These are phyloP conservation scores for Pseudogymnoascus pannorum DNA, from an alignment of 2,329 filamentous ascomycete species.

Conservation along the genomic window DNA sequence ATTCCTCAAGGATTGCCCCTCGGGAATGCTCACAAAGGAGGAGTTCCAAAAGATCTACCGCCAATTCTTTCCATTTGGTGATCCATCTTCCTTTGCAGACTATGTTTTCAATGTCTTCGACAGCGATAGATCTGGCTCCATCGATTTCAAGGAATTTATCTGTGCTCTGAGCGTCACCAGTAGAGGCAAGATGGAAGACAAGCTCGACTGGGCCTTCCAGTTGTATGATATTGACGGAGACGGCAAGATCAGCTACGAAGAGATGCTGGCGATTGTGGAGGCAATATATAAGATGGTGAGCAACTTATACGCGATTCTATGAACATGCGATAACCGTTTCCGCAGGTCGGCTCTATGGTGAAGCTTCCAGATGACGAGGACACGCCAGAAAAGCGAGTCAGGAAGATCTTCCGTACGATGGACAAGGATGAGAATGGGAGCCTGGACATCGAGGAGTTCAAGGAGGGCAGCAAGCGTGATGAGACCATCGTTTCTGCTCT, in stretches of 20 bases:
- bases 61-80: constrained; percentile 98
- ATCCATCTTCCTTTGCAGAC: constrained; percentile 94
- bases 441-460: constrained; percentile 95
- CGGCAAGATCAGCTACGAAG: constrained; percentile 97
- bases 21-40: constrained; percentile 92
- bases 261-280: constrained; percentile 98
- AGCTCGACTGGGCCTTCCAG: constrained; percentile 98
- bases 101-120: constrained; percentile 99
- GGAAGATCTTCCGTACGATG: constrained; percentile 99
- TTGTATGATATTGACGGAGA: constrained; percentile 98
- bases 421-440: constrained; percentile 99
- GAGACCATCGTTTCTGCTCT: constrained; percentile 97
- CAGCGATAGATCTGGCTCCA: constrained; percentile 91
- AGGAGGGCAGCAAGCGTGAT: constrained; percentile 97
- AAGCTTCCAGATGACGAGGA: constrained; percentile 98
- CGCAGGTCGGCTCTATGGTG: constrained; percentile 98
- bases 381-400: constrained; percentile 95
- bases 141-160: constrained; percentile 99
- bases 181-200: constrained; percentile 98
- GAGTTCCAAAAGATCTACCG: constrained; percentile 99
- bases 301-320: constrained; percentile 7
- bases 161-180: constrained; percentile 95
- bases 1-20: constrained; percentile 96
- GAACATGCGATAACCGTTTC: not conserved
- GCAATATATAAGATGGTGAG: constrained; percentile 99